Percentiles rank a stretch among this genome's conserved stretches.
Evolutionary conservation across 495 filamentous ascomycete species (phyloP).

Genomic region (Pyronema omphalodes): DNA sequence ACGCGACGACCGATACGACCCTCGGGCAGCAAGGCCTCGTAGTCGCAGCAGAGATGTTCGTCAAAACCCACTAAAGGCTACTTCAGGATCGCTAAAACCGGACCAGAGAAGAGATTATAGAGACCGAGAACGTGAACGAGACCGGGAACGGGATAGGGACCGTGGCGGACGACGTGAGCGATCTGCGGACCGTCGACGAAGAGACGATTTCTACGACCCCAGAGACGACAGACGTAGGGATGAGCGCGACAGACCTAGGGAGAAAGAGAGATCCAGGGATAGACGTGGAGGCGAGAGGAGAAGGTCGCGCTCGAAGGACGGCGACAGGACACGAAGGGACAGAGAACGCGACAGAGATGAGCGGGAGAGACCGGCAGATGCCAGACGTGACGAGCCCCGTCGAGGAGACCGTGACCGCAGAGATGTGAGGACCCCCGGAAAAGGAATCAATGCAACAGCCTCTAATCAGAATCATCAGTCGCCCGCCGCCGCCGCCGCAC

Average conservation of each 20-base stretch:
- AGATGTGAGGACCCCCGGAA: slow-evolving; percentile 31
- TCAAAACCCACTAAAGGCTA: slow-evolving; percentile 3
- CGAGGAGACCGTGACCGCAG: slow-evolving; percentile 54
- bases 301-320: slow-evolving; percentile 41
- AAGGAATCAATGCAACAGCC: slow-evolving; percentile 3
- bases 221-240: slow-evolving; percentile 44
- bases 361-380: slow-evolving; percentile 37
- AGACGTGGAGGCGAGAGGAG: slow-evolving; percentile 24
- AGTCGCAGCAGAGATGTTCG: slow-evolving; percentile 23
- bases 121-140: slow-evolving; percentile 34
- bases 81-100: not conserved
- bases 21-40: slow-evolving; percentile 15
- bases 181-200: slow-evolving; percentile 44
- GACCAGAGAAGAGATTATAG: slow-evolving; percentile 20
- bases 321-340: slow-evolving; percentile 28
- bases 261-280: slow-evolving; percentile 35
- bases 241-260: slow-evolving; percentile 38
- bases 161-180: slow-evolving; percentile 47
- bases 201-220: slow-evolving; percentile 37
- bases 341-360: slow-evolving; percentile 36
- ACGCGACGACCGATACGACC: slow-evolving; percentile 23
- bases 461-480: slow-evolving; percentile 32
- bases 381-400: slow-evolving; percentile 52
- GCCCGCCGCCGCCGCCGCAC: slow-evolving; percentile 34
- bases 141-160: slow-evolving; percentile 39